These are phyloP conservation scores for Chytridiales sp. DNA, from an alignment of 371 early-diverging fungal species.

Conservation along the genomic window DNA sequence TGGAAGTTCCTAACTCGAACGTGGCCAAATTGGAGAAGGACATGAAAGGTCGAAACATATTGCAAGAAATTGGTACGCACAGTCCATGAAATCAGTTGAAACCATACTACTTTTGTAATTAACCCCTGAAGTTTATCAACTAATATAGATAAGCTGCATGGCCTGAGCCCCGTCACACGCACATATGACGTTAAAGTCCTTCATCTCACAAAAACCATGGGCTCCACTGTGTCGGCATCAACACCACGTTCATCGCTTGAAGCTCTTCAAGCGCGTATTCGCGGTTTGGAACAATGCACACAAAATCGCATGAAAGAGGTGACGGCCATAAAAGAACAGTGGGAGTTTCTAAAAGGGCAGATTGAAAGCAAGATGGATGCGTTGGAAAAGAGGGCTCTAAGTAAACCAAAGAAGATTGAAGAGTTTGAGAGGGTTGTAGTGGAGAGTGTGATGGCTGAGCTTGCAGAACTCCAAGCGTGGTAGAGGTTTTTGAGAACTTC, in stretches of 20 bases:
- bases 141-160: constrained; percentile 10
- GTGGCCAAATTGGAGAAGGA: constrained; percentile 21
- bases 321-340: constrained; percentile 34
- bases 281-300: constrained; percentile 27
- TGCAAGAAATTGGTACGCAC: constrained; percentile 36
- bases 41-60: constrained; percentile 29
- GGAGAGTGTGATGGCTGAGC: constrained; percentile 12
- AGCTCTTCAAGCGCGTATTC: constrained; percentile 28
- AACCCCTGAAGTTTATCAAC: constrained; percentile 10
- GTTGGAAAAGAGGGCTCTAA: constrained; percentile 17
- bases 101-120: background rate
- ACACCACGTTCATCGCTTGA: constrained; percentile 31
- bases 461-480: constrained; percentile 24
- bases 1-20: constrained; percentile 42
- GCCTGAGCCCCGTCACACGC: constrained; percentile 2
- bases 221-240: constrained; percentile 26
- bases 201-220: constrained; percentile 34
- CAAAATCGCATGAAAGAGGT: constrained; percentile 35
- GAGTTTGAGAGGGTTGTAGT: constrained; percentile 17
- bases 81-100: background rate
- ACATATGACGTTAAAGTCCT: constrained; percentile 26
- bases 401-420: constrained; percentile 18
- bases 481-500: no score
- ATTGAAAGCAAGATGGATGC: constrained; percentile 22
- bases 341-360: constrained; percentile 15